These are phyloP conservation scores for Penicillium sp. DNA, from an alignment of 2,329 filamentous ascomycete species.

Conservation along the genomic window DNA sequence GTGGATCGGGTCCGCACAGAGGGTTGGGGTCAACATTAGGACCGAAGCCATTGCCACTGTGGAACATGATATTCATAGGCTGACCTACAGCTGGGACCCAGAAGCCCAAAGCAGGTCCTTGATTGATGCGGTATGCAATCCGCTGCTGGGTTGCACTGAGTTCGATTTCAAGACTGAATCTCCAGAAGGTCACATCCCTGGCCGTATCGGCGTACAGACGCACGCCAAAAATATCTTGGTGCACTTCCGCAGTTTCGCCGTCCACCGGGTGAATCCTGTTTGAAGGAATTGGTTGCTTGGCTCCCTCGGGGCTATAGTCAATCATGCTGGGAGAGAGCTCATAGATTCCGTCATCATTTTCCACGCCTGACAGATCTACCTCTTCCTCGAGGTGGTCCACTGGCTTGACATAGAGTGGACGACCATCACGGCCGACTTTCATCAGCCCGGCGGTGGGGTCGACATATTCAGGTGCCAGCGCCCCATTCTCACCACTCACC, in stretches of 20 bases:
- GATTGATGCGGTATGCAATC: conserved; percentile 93
- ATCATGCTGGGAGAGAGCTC: conserved; percentile 60
- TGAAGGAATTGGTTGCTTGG: conserved; percentile 49
- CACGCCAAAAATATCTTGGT: conserved; percentile 79
- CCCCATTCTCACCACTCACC: conserved; percentile 60
- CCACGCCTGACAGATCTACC: conserved; percentile 74
- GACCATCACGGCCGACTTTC: conserved; percentile 80
- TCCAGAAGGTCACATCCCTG: conserved; percentile 91
- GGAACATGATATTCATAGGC: conserved; percentile 98
- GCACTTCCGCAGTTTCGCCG: conserved; percentile 78
- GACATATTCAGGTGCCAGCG: conserved; percentile 75
- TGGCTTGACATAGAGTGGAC: conserved; percentile 83
- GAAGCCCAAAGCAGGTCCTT: conserved; percentile 83
- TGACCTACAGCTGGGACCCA: conserved; percentile 87
- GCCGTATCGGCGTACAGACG: conserved; percentile 82
- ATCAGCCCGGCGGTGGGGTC: conserved; percentile 87
- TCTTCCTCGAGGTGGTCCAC: conserved; percentile 82
- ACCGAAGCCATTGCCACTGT: conserved; percentile 97
- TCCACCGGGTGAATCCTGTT: conserved; percentile 56
- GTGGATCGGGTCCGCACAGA: conserved; percentile 88
- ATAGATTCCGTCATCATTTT: conserved; percentile 81
- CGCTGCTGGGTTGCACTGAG: conserved; percentile 75
- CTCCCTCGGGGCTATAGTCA: conserved; percentile 42
- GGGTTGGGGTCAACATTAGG: conserved; percentile 73
- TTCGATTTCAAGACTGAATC: conserved; percentile 93